phyloP scores from a whole-genome alignment of 257 asterid genomes.

The Jacaranda copaia region DNA sequence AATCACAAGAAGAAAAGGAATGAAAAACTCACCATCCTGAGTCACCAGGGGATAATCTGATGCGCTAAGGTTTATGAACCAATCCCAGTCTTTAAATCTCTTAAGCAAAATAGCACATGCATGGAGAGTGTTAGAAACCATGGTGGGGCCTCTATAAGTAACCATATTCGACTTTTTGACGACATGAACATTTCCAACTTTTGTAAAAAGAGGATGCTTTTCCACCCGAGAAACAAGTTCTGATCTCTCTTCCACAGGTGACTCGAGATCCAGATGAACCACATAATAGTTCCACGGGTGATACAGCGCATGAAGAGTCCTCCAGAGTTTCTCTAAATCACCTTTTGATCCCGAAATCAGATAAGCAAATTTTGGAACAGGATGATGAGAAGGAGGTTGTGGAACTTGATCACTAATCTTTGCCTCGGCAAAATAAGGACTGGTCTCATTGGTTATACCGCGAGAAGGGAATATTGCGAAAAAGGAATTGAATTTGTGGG shows the following conservation, averaged over 20 bases:
- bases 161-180: constrained; percentile 85
- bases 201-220: constrained; percentile 56
- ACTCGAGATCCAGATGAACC: constrained; percentile 89
- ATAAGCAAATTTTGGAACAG: constrained; percentile 84
- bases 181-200: constrained; percentile 78
- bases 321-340: constrained; percentile 88
- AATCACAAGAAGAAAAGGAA: background rate
- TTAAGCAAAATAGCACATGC: constrained; percentile 91
- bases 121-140: constrained; percentile 96
- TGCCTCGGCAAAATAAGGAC: constrained; percentile 52
- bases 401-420: constrained; percentile 49
- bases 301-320: constrained; percentile 78
- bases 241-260: constrained; percentile 77
- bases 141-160: constrained; percentile 94
- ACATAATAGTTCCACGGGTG: constrained; percentile 92
- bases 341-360: constrained; percentile 86
- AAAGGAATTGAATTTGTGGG: constrained; percentile 62
- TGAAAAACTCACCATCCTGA: constrained; percentile 84
- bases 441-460: constrained; percentile 40
- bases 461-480: constrained; percentile 63
- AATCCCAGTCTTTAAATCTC: constrained; percentile 84
- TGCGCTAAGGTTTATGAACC: constrained; percentile 98
- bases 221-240: constrained; percentile 67
- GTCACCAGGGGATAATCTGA: constrained; percentile 99
- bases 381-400: constrained; percentile 59